Evolutionary conservation across 768 basidiomycete species (phyloP).

Genomic region (Mrakia frigida): DNA sequence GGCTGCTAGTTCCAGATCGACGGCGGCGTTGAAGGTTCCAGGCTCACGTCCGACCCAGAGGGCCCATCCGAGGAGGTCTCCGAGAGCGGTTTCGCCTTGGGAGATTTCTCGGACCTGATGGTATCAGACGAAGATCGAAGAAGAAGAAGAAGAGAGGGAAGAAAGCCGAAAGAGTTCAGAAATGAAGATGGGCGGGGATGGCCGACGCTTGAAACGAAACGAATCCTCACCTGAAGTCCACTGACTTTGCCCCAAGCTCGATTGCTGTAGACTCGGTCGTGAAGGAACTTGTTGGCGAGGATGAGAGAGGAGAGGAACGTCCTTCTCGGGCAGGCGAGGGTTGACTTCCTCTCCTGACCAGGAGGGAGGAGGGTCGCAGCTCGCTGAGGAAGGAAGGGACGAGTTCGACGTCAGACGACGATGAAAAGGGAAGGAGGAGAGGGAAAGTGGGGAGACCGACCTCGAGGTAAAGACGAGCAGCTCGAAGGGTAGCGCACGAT

Average conservation of each 20-base stretch:
- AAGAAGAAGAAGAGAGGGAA: neutral
- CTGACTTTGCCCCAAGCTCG: slow-evolving; percentile 90
- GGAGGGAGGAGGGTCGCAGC: slow-evolving; percentile 17
- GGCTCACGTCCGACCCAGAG: slow-evolving; percentile 68
- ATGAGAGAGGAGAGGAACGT: slow-evolving; percentile 84
- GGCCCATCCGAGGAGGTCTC: slow-evolving; percentile 81
- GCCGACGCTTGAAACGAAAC: neutral
- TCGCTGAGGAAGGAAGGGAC: neutral
- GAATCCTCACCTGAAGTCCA: slow-evolving; percentile 57
- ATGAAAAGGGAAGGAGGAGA: slow-evolving; percentile 6
- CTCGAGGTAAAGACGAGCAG: slow-evolving; percentile 49
- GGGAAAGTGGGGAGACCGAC: slow-evolving; percentile 34
- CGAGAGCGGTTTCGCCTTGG: slow-evolving; percentile 79
- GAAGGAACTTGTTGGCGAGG: slow-evolving; percentile 83
- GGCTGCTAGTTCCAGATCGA: slow-evolving; percentile 1
- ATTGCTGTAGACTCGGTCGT: slow-evolving; percentile 90
- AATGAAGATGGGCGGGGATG: neutral
- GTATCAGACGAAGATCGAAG: neutral
- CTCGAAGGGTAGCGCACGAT: slow-evolving; percentile 74
- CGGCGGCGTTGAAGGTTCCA: neutral
- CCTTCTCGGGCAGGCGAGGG: slow-evolving; percentile 73
- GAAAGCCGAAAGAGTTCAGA: neutral
- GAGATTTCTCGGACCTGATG: slow-evolving; percentile 58
- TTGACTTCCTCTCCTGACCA: slow-evolving; percentile 1
- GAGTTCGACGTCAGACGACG: neutral